Evolutionary conservation across 192 early-diverging fungal genomes (phyloP), one percentile per base, ranked within the genome.

Genomic region (Paraglomus occultum): DNA sequence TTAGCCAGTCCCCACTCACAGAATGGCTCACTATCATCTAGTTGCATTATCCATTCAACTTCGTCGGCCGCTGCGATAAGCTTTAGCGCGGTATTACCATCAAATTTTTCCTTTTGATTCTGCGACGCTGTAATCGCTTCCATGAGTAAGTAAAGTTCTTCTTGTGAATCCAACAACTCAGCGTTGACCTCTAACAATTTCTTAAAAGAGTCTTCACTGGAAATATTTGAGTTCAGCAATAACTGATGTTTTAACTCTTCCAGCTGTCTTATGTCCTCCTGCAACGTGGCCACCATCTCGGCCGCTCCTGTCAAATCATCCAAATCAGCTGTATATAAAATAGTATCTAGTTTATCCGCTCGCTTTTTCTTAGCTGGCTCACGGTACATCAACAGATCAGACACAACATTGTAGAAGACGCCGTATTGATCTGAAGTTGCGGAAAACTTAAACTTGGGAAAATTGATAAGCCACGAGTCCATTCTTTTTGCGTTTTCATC

Each of bases 271-370:
- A 89, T 81, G 50, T 82, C 77, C 39, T 89, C 76, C 70, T 91
- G 89, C n/a, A 91, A 71, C 14, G 55, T 65, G 4, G 84, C 40
- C 17, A 90, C 82, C 14, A 79, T 87, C 20, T 86, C 84, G 0
- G 81, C 72, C 1, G 79, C 71, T 6, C 87, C 83, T 11, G 67
- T 71, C 18, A 94, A 63, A 69, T 94, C 85, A 66, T 85, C 80
- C 81, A 89, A 85, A 76, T 96, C 92, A 44, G 90, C 87, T 11
- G 91, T 89, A 52, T 95, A 77, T 64, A 90, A 78, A 65, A 93
- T 92, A 45, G 91, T 91, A 47, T 87, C 84, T 11, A 94, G 73
- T 23, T 86, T 79, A 51, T 89, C 89, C 52, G 81, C 77, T 14
- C 91, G 83, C 45, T 89, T 88, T 23, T 89, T 90, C 57, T 87